Base-by-base conservation (phyloP, 2,329 filamentous ascomycete genomes). In the Aspergillus melleus region DNA sequence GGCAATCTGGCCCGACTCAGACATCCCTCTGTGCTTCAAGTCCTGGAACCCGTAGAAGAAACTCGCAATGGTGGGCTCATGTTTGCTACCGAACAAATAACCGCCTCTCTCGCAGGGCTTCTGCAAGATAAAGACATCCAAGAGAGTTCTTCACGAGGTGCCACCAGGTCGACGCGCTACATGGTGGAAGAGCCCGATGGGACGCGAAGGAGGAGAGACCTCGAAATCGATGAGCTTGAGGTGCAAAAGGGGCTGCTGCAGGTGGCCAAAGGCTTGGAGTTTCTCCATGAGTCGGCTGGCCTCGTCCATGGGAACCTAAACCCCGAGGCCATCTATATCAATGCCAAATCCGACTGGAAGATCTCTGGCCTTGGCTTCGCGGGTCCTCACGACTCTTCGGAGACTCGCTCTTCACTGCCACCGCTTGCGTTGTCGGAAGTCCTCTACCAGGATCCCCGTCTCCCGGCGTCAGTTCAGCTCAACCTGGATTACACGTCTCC, bases 281-380 rank as follows among this genome's bases (percentile, higher is more conserved):
- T 98, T 72, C 79, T 98, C 61, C 94, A 98, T 72, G 94, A 98
- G 72, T 96, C 94, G 72, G 94, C 94, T 10, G 92, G 92, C 0
- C 83, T 99, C 52, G 91, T 98, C 0, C 95, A 99, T 76, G 92
- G 90, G 52, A 99, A 99, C 72, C 77, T 99, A 64, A 98, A 93
- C 0, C 95, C 95, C 0, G 94, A 98, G 64, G 91, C 93, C 19
- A 88, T 99, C 64, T 89, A 96, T 65, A 87, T 99, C 76, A 99
- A 99, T 77, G 87, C 91, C 46, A 99, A 99, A 86, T 96, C 91
- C 52, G 95, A 99, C 76, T 99, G 95, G 95, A 99, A 99, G 75
- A 91, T 99, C 62, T 94, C 92, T 68, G 95, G 94, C n/a, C 84
- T 99, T 44, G 87, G 90, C 0, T 99, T 97, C 75, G 91, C 90